Evolutionary conservation across 2,329 filamentous ascomycete genomes (phyloP), one percentile per base, ranked within the genome.

Genomic region (Trichoderma brevicompactum): DNA sequence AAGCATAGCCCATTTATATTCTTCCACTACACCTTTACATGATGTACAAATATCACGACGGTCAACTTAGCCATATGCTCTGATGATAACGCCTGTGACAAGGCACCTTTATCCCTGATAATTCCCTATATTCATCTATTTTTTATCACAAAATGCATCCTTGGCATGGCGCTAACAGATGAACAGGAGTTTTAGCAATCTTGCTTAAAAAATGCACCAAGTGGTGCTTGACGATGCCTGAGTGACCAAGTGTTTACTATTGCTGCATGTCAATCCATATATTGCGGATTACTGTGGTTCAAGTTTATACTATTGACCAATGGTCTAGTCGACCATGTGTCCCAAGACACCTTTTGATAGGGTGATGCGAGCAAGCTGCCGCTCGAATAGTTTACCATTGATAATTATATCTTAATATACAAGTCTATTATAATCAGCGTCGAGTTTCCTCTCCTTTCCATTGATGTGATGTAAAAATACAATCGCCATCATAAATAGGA

Each of bases 41-140:
- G 79, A 80, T 79, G 77, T 70, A 73, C 76, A 73, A 77, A 74
- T 79, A 80, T 80, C 79, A 80, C 79, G 79, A 80, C 79, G 79
- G 79, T 80, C 79, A 80, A 80, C 79, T 74, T 79, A 80, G 79
- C 79, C 77, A 79, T 77, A 79, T 74, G 79, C 79, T 73, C 75
- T 80, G 79, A 80, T 77, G 79, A 80, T 74, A 79, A 69, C 55
- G 79, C 79, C 79, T 79, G 73, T 80, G 79, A 80, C 79, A 79
- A 77, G 79, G 78, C 78, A 79, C 70, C 70, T 68, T 72, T 71
- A 40, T 68, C 64, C 66, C 66, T 67, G 66, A 67, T 38, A 65
- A 48, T 49, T n/a, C 32, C 52, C 40, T 40, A 17, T 13, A 10
- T 12, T 32, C 5, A 4, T 46, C 40, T 40, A 36, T 58, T 23